A percentile compares a stretch with the other conserved stretches of the same genome.
Conservation (phyloP, 768 basidiomycete genomes). For the Lactarius evosmus region DNA sequence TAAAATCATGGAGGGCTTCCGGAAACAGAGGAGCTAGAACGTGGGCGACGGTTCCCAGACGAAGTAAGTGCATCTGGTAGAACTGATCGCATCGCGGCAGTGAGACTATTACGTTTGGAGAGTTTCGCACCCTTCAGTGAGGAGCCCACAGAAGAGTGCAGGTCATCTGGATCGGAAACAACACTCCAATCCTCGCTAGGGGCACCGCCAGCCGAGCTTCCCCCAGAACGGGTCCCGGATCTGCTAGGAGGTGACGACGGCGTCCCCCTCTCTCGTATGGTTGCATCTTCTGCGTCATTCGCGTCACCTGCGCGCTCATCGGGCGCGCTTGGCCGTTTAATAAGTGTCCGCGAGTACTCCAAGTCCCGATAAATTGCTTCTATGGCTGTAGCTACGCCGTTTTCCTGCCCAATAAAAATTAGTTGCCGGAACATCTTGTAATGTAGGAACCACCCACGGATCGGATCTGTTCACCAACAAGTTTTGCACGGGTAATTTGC, state of each 20-base stretch:
- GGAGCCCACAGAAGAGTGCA: slow-evolving; percentile 54
- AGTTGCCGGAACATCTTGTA: background rate
- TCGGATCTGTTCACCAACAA: slow-evolving; percentile 85
- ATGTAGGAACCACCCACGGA: slow-evolving; percentile 45
- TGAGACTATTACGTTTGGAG: slow-evolving; percentile 46
- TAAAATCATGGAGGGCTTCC: slow-evolving; percentile 11
- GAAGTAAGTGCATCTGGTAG: slow-evolving; percentile 27
- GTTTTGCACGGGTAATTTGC: slow-evolving; percentile 81
- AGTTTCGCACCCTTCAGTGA: slow-evolving; percentile 13
- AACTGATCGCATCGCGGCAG: slow-evolving; percentile 28
- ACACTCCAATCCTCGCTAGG: slow-evolving; percentile 87
- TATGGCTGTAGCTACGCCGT: slow-evolving; percentile 90
- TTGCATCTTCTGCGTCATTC: slow-evolving; percentile 38
- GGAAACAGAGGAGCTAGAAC: slow-evolving; percentile 22
- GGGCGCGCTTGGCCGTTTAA: slow-evolving; percentile 51
- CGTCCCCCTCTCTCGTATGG: slow-evolving; percentile 32
- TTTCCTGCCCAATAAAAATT: slow-evolving; percentile 55
- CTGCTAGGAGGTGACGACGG: slow-evolving; percentile 27
- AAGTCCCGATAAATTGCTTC: slow-evolving; percentile 96
- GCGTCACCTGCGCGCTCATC: slow-evolving; percentile 29
- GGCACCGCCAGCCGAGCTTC: slow-evolving; percentile 45
- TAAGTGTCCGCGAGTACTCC: slow-evolving; percentile 86
- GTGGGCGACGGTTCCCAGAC: slow-evolving; percentile 22
- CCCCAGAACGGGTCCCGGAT: slow-evolving; percentile 27
- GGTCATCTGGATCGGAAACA: slow-evolving; percentile 72